Evolutionary conservation across 306 rosid genomes (phyloP).

Genomic region (Inga laurina): DNA sequence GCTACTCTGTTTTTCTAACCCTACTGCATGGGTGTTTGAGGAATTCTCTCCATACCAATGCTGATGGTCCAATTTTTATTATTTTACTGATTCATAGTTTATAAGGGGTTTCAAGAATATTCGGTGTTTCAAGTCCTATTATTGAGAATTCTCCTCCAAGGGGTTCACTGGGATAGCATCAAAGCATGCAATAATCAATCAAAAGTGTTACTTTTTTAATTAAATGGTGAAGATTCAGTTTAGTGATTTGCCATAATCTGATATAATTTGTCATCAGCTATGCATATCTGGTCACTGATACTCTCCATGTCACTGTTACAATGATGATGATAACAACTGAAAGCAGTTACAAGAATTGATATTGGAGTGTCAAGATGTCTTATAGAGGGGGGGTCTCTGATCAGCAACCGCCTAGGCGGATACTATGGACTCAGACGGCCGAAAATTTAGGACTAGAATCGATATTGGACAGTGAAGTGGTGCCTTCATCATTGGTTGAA

Average conservation of each 20-base stretch:
- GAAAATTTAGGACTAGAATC: constrained; percentile 77
- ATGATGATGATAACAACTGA: constrained; percentile 27
- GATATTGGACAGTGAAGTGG: constrained; percentile 91
- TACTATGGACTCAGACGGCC: constrained; percentile 86
- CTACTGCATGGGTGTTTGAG: neutral
- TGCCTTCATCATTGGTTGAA: constrained; percentile 86
- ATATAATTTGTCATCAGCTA: neutral
- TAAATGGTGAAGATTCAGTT: constrained; percentile 21
- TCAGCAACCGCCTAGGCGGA: constrained; percentile 68
- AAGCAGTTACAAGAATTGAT: constrained; percentile 32
- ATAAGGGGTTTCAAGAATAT: constrained; percentile 9
- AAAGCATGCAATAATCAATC: constrained; percentile 7
- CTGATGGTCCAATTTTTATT: neutral
- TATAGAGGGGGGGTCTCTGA: constrained; percentile 75
- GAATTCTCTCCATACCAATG: constrained; percentile 4
- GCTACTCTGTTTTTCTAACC: neutral
- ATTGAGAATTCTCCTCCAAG: neutral
- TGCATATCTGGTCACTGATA: neutral
- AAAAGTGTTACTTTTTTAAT: neutral
- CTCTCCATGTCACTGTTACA: constrained; percentile 20
- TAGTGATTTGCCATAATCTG: neutral
- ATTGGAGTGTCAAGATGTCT: constrained; percentile 62
- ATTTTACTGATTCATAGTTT: neutral
- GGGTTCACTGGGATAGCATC: constrained; percentile 6
- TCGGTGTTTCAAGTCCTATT: constrained; percentile 8